Evolutionary conservation across 306 rosid genomes (phyloP), one percentile per base, ranked within the genome.

Genomic region (Inga oerstediana): DNA sequence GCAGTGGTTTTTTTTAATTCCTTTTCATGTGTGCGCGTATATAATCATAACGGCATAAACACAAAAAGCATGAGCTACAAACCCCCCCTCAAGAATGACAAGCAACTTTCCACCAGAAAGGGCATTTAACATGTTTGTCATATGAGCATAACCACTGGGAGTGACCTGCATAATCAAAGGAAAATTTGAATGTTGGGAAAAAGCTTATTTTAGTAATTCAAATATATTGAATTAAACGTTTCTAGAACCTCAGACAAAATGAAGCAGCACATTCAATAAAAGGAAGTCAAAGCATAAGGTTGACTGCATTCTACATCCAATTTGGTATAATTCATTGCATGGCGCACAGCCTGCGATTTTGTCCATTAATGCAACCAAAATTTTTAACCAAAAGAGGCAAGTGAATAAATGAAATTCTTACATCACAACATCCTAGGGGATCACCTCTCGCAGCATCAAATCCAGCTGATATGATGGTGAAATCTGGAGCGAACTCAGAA

Each of bases 381-480:
- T 44, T 37, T 46, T 27, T 37, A 10, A 34, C 43, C 32, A 10
- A 68, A 45, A 73, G 5, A 72, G 49, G 43, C 24, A 20, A 32
- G 62, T 74, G 39, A 32, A 79, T 44, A 64, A 82, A 45, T 13
- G 41, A 72, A 83, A 81, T 72, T 67, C 87, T 89, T 94, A 96
- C 99, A 84, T 96, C 99, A 52, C 99, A 96, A 87, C 94, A 88
- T 75, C 99, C 99, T 48, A 94, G 89, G 22, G 98, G 99, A 87
- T 96, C 99, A 67, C 99, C 99, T 89, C 98, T 91, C 30, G 99
- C 99, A 78, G 99, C 99, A 92, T 96, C 99, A 88, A 96, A 96
- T 84, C 99, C 99, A 2, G 99, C 99, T 80, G 99, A 96, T 92
- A 96, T 88, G 80, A 96, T 94, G 87, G 92, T 91, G 80, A 96